Evolutionary conservation across 306 rosid species (phyloP), one percentile per base, ranked within the genome.

Genomic region (Glycine soja): DNA sequence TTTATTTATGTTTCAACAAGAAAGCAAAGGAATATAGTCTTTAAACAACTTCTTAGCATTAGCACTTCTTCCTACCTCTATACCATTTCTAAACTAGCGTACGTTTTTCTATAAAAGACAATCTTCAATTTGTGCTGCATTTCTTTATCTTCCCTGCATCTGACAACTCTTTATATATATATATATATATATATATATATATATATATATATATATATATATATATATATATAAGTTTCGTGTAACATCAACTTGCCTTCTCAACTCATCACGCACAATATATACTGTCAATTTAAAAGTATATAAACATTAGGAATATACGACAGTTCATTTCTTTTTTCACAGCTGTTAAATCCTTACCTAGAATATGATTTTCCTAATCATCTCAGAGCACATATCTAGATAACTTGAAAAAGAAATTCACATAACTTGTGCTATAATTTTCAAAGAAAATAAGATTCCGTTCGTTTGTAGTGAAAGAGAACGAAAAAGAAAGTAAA

Each of bases 401-500:
- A 43, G 50, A 67, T 43, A 43, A 43, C n/a, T 67, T 67, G 53
- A 38, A 16, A 11, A 45, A 45, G 73, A 68, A 16, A 68, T 68
- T 42, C 14, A 15, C 24, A 19, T 24, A 65, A 52, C 38, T n/a
- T 4, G 19, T 81, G 70, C 13, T 66, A 30, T 64, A 53, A 46
- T 24, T 81, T 51, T 53, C 40, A 52, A 40, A 81, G 64, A 19
- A 80, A 80, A 32, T 48, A 24, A 24, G 30, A 24, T 24, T 24
- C 30, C 30, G 2, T 24, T 24, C 30, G 1, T 24, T 24, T 24
- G 30, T 24, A 24, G 30, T 24, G 30, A 24, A 24, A 24, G 30
- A 24, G 1, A 24, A 24, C 30, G 30, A 24, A 24, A 1, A 24
- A 24, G 2, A 24, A 24, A 24, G 2, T 24, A 24, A 24, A 24